phyloP scores from a whole-genome alignment of 306 rosid genomes.

The Vigna reflexopilosa region DNA sequence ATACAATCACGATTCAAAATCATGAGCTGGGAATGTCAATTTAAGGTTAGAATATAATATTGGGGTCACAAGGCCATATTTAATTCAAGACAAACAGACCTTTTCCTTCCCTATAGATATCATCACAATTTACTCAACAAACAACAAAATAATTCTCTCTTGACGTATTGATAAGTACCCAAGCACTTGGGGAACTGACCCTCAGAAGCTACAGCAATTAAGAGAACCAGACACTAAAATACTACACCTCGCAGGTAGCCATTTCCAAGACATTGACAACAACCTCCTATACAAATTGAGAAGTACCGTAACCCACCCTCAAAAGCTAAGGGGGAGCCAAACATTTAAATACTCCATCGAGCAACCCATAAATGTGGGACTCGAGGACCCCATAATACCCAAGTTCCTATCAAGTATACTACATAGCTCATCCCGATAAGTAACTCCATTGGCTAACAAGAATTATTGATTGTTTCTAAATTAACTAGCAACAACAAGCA shows the following conservation, averaged over 20 bases:
- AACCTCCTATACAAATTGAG: not conserved
- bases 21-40: not conserved
- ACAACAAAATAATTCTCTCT: slow-evolving; percentile 19
- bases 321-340: too few relatives aligned
- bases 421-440: not conserved
- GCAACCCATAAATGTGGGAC: too few relatives aligned
- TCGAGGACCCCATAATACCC: too few relatives aligned
- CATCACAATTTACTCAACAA: slow-evolving; percentile 1
- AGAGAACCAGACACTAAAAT: too few relatives aligned
- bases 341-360: too few relatives aligned
- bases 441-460: slow-evolving; percentile 3
- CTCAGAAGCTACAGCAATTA: too few relatives aligned
- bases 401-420: not conserved
- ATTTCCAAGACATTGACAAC: too few relatives aligned
- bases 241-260: too few relatives aligned
- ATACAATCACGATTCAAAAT: not conserved
- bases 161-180: not conserved
- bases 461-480: slow-evolving; percentile 7
- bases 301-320: too few relatives aligned
- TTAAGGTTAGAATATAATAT: not conserved
- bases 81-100: slow-evolving; percentile 12
- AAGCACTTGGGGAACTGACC: too few relatives aligned
- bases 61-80: slow-evolving; percentile 4
- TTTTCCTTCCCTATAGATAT: slow-evolving; percentile 14
- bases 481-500: slow-evolving; percentile 17